Percentiles rank a stretch among this genome's conserved stretches.
Conservation (phyloP, 2,329 filamentous ascomycete genomes). For the Arthrobotrys megalospora region DNA sequence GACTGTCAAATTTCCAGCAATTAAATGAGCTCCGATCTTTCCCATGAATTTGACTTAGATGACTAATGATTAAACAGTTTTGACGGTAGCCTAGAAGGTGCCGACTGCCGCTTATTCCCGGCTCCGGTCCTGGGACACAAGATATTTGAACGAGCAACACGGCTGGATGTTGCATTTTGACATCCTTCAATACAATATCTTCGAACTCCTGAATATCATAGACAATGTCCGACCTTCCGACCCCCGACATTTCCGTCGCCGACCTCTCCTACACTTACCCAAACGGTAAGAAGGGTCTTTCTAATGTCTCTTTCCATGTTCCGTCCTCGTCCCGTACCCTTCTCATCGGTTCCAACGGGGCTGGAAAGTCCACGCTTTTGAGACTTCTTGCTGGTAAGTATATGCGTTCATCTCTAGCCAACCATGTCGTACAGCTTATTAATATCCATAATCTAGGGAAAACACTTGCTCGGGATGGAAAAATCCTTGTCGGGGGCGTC, state of each 20-base stretch:
- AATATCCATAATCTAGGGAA: constrained; percentile 78
- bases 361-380: constrained; percentile 96
- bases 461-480: constrained; percentile 83
- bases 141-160: constrained; percentile 3
- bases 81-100: not conserved
- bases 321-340: constrained; percentile 88
- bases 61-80: not conserved
- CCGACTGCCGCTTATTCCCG: constrained; percentile 14
- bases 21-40: no score
- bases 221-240: constrained; percentile 41
- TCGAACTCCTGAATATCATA: not conserved
- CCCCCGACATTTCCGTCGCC: constrained; percentile 75
- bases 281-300: constrained; percentile 84
- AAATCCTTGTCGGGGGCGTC: constrained; percentile 83
- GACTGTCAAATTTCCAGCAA: no score
- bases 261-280: constrained; percentile 90
- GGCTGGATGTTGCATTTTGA: constrained; percentile 9
- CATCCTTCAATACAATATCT: not conserved
- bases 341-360: constrained; percentile 95
- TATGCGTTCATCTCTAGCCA: not conserved
- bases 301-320: constrained; percentile 80
- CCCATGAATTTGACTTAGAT: no score
- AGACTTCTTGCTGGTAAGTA: constrained; percentile 76
- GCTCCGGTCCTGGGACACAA: not conserved
- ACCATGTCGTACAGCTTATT: not conserved